phyloP scores from a whole-genome alignment of 23 red algal species.

The Gracilariopsis chorda region DNA sequence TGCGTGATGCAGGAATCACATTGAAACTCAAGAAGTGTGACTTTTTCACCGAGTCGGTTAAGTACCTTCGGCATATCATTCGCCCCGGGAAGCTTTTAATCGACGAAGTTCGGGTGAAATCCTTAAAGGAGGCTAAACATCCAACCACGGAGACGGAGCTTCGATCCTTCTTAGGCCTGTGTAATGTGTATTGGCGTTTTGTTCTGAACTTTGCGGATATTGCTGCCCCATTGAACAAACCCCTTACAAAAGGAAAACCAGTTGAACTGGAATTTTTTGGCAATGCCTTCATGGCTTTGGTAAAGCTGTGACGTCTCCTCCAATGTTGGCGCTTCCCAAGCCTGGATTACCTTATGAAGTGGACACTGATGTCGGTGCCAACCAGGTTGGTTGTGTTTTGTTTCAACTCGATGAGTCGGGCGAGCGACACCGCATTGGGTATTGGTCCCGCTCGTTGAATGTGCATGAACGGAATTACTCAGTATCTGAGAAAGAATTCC shows the following conservation, averaged over 20 bases:
- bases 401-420: no score
- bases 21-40: slow-evolving; percentile 30
- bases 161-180: neutral
- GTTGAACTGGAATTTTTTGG: neutral
- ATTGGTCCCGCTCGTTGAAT: neutral
- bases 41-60: slow-evolving; percentile 15
- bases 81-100: neutral
- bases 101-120: neutral
- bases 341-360: neutral
- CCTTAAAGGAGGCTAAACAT: neutral
- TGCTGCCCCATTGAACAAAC: neutral
- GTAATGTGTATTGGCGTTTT: neutral
- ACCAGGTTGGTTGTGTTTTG: neutral
- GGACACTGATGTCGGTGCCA: neutral
- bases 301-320: neutral
- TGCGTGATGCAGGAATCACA: neutral
- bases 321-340: neutral
- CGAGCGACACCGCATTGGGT: neutral
- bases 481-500: neutral
- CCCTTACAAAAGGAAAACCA: neutral
- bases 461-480: neutral
- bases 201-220: neutral
- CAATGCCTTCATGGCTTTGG: neutral
- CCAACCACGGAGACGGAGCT: neutral
- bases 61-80: slow-evolving; percentile 15